Evolutionary conservation across 208 protist species (phyloP).

Genomic region (Balamuthia mandrillaris): DNA sequence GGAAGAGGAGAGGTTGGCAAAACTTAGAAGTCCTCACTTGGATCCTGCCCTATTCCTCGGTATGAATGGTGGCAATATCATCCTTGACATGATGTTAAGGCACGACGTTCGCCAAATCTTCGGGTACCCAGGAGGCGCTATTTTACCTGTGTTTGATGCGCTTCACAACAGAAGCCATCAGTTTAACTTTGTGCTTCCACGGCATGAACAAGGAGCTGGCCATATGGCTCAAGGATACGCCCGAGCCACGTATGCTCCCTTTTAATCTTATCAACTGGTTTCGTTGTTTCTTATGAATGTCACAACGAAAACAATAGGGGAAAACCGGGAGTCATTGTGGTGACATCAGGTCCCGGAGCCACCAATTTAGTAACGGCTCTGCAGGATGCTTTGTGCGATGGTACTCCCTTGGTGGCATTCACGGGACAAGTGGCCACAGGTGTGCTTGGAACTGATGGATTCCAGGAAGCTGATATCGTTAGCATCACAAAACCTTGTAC

Average conservation of each 20-base stretch:
- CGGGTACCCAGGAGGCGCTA: slow-evolving; percentile 70
- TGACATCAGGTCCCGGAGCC: slow-evolving; percentile 67
- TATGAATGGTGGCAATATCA: too few species aligned
- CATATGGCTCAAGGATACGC: slow-evolving; percentile 65
- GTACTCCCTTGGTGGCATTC: slow-evolving; percentile 66
- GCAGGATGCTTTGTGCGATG: slow-evolving; percentile 66
- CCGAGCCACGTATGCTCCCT: neutral
- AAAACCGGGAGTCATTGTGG: slow-evolving; percentile 57
- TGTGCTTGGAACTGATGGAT: slow-evolving; percentile 8
- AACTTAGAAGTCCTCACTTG: too few species aligned
- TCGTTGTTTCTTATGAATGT: neutral
- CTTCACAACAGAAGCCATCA: slow-evolving; percentile 41
- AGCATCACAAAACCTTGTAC: slow-evolving; percentile 62
- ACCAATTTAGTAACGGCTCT: slow-evolving; percentile 70
- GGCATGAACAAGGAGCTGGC: slow-evolving; percentile 60
- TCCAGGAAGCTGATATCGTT: slow-evolving; percentile 52
- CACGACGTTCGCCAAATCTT: too few species aligned
- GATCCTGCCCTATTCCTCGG: too few species aligned
- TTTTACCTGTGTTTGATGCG: slow-evolving; percentile 68
- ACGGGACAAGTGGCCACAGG: slow-evolving; percentile 47
- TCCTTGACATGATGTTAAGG: too few species aligned
- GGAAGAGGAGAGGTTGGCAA: too few species aligned
- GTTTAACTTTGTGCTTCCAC: slow-evolving; percentile 51
- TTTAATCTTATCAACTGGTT: neutral
- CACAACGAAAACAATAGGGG: slow-evolving; percentile 49